These are phyloP conservation scores for Lasiosphaeria miniovina DNA, from an alignment of 495 filamentous ascomycete species.

Conservation along the genomic window DNA sequence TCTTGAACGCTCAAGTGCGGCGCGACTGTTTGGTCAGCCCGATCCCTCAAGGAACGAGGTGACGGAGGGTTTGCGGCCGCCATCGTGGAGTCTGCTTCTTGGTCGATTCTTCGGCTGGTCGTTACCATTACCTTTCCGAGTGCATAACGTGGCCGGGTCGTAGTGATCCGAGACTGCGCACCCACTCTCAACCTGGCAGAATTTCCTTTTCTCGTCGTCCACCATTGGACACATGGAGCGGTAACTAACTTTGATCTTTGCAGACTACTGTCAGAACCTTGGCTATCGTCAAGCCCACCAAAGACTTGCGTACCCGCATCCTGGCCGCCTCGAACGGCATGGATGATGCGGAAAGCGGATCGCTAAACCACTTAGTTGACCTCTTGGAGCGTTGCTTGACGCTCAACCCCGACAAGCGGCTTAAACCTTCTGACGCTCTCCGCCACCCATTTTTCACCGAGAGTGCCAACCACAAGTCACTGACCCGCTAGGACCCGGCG, in stretches of 20 bases:
- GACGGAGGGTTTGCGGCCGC: constrained; percentile 2
- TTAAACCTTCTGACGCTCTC: constrained; percentile 80
- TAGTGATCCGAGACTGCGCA: too few relatives aligned
- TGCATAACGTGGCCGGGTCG: too few relatives aligned
- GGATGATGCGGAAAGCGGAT: constrained; percentile 70
- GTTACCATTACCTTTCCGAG: too few relatives aligned
- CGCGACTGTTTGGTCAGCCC: neutral
- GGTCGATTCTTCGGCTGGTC: too few relatives aligned
- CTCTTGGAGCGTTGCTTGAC: constrained; percentile 81
- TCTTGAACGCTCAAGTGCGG: neutral
- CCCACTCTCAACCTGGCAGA: too few relatives aligned
- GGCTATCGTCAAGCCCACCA: constrained; percentile 73
- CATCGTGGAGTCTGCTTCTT: too few relatives aligned
- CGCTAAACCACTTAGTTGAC: constrained; percentile 78
- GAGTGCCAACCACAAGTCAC: neutral
- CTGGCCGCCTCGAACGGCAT: constrained; percentile 70
- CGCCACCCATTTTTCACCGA: constrained; percentile 71
- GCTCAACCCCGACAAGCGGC: constrained; percentile 90
- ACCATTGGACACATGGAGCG: too few relatives aligned
- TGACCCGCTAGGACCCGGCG: constrained; percentile 3
- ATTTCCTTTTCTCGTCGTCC: too few relatives aligned
- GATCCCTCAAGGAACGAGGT: constrained; percentile 1
- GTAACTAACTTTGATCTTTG: neutral
- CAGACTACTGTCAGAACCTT: constrained; percentile 66
- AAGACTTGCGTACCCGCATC: constrained; percentile 76